Evolutionary conservation across 768 basidiomycete genomes (phyloP), one percentile per base, ranked within the genome.

Genomic region (Suillus subaureus): DNA sequence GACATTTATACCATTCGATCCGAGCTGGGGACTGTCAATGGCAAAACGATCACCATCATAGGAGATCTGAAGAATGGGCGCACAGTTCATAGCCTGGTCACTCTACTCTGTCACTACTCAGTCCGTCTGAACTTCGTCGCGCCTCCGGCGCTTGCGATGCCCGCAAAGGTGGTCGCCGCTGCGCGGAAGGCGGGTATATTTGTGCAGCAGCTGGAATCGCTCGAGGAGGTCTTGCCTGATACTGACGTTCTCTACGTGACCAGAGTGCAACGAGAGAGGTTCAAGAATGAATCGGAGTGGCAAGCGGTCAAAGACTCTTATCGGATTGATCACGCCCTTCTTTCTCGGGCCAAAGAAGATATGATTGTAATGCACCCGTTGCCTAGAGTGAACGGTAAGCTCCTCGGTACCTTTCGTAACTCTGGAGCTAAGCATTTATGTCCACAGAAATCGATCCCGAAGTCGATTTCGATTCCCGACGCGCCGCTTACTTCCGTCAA

Each of bases 361-460:
- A 94, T 97, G 89, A 98, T 99, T 65, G 95, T 99, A 69, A 97
- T 99, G 96, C 97, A 99, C 78, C 97, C 97, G n/a, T 82, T 99
- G 26, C 97, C 97, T 16, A 80, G 97, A 72, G 89, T 97, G 61
- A 94, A 93, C 66, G 93, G 93, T 89, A 69, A 68, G 87, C 74
- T 0, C 15, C 65, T 40, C 57, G 16, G 23, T n/a, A 26, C 8
- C 40, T 63, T 23, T 18, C 31, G 31, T 63, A n/a, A 57, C 18
- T 31, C n/a, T 12, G 9, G 45, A 21, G 37, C 28, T 37, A 47
- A 66, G 64, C 72, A 64, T 74, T 65, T 13, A 21, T 54, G 18
- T 67, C 31, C n/a, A 4, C 70, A 95, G 97, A 99, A 91, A 98
- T 99, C 71, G 97, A 98, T 75, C 94, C 95, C 3, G 96, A 97